phyloP scores from a whole-genome alignment of 2,329 filamentous ascomycete species.

The Xylaria sp. region DNA sequence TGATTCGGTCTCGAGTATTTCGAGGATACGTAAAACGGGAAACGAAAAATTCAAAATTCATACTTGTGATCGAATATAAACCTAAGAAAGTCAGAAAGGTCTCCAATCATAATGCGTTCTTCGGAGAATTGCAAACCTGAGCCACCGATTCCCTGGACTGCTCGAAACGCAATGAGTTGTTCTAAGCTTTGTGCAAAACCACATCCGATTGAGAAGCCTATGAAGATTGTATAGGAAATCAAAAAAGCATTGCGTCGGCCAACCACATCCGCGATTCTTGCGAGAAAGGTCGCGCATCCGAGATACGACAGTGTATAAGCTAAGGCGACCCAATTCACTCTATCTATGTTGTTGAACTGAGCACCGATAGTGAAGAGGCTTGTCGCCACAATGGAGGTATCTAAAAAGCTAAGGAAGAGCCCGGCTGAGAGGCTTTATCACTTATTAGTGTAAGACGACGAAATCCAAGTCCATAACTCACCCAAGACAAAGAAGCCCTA shows the following conservation, averaged over 20 bases:
- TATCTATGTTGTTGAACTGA: conserved; percentile 58
- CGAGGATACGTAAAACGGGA: background rate
- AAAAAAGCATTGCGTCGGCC: conserved; percentile 64
- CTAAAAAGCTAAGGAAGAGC: conserved; percentile 67
- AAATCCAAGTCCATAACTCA: conserved; percentile 25
- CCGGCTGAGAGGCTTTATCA: conserved; percentile 58
- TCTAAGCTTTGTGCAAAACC: conserved; percentile 56
- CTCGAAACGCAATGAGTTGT: conserved; percentile 61
- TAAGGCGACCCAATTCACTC: conserved; percentile 65
- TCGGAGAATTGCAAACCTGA: conserved; percentile 52
- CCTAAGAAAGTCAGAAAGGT: conserved; percentile 47
- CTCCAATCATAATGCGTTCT: background rate
- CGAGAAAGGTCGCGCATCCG: conserved; percentile 65
- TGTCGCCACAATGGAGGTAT: conserved; percentile 69
- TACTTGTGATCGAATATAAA: conserved; percentile 62
- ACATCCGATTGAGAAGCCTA: conserved; percentile 66
- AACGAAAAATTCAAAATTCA: conserved; percentile 6
- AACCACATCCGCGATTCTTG: conserved; percentile 64
- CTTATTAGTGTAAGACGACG: conserved; percentile 25
- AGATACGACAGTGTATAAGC: conserved; percentile 67
- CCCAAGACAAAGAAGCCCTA: conserved; percentile 40
- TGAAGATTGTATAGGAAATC: conserved; percentile 62
- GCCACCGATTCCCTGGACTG: conserved; percentile 63
- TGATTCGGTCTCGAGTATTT: background rate
- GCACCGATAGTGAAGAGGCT: conserved; percentile 64